Evolutionary conservation across 441 rosid species (phyloP).

Genomic region (Jatropha multifida): DNA sequence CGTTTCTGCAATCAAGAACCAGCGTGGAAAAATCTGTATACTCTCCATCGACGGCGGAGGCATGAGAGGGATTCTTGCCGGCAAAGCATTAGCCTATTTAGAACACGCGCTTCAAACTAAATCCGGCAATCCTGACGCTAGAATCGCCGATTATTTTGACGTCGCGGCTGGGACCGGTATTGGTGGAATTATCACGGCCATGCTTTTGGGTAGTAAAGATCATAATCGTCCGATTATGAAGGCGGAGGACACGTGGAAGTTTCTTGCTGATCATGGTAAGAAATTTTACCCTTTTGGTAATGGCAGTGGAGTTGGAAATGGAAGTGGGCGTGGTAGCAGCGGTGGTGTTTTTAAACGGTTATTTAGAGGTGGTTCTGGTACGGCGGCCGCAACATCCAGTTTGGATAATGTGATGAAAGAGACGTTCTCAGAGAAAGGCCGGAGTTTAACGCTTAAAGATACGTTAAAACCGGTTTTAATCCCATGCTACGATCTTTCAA

Average conservation of each 20-base stretch:
- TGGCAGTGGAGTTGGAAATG: constrained; percentile 12
- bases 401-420: constrained; percentile 70
- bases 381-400: constrained; percentile 41
- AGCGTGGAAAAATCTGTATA: constrained; percentile 86
- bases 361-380: constrained; percentile 42
- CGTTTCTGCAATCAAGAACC: constrained; percentile 61
- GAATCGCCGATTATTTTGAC: constrained; percentile 86
- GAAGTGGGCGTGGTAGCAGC: constrained; percentile 25
- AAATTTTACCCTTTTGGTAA: constrained; percentile 46
- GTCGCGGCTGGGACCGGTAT: constrained; percentile 88
- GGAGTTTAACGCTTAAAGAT: constrained; percentile 66
- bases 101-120: constrained; percentile 69
- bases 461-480: constrained; percentile 84
- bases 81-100: constrained; percentile 75
- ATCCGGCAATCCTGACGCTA: constrained; percentile 86
- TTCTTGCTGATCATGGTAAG: constrained; percentile 68
- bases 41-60: constrained; percentile 82
- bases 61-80: constrained; percentile 80
- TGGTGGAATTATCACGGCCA: constrained; percentile 86
- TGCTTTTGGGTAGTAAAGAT: constrained; percentile 79
- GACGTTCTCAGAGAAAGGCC: constrained; percentile 46
- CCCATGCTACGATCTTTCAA: constrained; percentile 87
- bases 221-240: constrained; percentile 59
- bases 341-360: constrained; percentile 49
- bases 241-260: constrained; percentile 88